Base-by-base conservation (phyloP, 1,139 yeast genomes). In the Saccharomyces hybrid region DNA sequence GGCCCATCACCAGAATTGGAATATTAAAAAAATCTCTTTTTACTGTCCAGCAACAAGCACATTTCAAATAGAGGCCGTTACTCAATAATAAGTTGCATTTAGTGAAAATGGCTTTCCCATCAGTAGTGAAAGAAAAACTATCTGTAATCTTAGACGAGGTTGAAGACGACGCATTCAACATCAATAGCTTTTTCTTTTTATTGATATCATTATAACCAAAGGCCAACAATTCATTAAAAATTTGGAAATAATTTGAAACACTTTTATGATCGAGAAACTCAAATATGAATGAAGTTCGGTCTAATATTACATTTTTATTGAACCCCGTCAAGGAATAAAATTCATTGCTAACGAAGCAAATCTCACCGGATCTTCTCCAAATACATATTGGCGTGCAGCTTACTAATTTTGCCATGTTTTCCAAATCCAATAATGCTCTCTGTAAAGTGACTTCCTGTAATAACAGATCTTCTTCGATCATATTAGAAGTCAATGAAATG, bases 1-100 rank as follows among this genome's bases (percentile, higher is more conserved):
- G 93, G 8, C 97, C 97, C 47, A 90, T 84, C 50, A 91, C 83
- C 83, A 90, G 83, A 91, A 90, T 85, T 11, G 98, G 97, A 53
- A 90, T 83, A 64, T 90, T 96, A 71, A 90, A 91, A 52, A 88
- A 82, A 70, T 91, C 97, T 61, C 96, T 75, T 63, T 88, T 88
- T 27, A 91, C 79, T 0, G 97, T 90, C 90, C 96, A 87, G 59
- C 88, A 84, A 60, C 95, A 84, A 9, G 91, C 84, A 2, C 96
- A 87, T 52, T 71, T 63, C 23, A 71, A 64, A 28, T 64, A 64
- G 44, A 65, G 66, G 1, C 71, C 71, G 53, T 59, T 65, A 16
- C 71, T 68, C 16, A 70, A 81, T 52, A 87, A 69, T 48, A 90
- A 73, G 0, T 95, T 86, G 67, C 96, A 88, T 62, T 85, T 91